phyloP scores from a whole-genome alignment of 1,284 basidiomycete species.

The Vanrija sp. region DNA sequence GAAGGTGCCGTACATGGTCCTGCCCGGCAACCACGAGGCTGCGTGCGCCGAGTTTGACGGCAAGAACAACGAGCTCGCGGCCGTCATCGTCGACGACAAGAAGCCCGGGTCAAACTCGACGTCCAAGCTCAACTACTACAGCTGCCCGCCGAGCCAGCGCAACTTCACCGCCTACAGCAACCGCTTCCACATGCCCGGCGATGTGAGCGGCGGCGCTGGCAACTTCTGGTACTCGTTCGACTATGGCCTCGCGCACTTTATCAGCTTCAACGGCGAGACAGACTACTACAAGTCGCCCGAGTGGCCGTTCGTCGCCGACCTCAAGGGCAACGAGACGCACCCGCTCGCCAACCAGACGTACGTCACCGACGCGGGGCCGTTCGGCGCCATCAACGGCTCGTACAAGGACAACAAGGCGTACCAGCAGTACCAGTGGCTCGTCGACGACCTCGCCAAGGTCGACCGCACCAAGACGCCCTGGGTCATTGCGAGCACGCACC shows the following conservation, averaged over 20 bases:
- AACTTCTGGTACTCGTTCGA: constrained; percentile 38
- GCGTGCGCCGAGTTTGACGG: constrained; percentile 29
- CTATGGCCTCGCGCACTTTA: constrained; percentile 26
- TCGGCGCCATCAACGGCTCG: constrained; percentile 15
- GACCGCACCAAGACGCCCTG: constrained; percentile 46
- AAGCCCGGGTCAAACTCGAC: constrained; percentile 1
- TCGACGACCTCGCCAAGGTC: constrained; percentile 34
- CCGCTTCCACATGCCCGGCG: constrained; percentile 35
- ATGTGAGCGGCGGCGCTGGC: constrained; percentile 10
- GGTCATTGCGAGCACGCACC: constrained; percentile 42
- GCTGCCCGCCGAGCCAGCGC: constrained; percentile 21
- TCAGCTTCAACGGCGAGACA: constrained; percentile 24
- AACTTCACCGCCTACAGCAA: constrained; percentile 31
- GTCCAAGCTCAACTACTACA: constrained; percentile 22
- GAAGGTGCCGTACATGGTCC: constrained; percentile 29
- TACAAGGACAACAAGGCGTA: constrained; percentile 21
- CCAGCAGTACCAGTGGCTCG: constrained; percentile 28
- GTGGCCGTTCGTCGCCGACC: constrained; percentile 23
- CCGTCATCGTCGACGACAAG: constrained; percentile 18
- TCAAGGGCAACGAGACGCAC: constrained; percentile 23
- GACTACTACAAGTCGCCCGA: constrained; percentile 25
- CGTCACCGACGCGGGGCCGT: constrained; percentile 10
- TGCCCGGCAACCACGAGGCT: constrained; percentile 22
- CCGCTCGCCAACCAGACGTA: constrained; percentile 6
- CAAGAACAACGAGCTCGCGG: constrained; percentile 16